Evolutionary conservation across 2,329 filamentous ascomycete genomes (phyloP).

Genomic region (Hymenoscyphus fraxineus): DNA sequence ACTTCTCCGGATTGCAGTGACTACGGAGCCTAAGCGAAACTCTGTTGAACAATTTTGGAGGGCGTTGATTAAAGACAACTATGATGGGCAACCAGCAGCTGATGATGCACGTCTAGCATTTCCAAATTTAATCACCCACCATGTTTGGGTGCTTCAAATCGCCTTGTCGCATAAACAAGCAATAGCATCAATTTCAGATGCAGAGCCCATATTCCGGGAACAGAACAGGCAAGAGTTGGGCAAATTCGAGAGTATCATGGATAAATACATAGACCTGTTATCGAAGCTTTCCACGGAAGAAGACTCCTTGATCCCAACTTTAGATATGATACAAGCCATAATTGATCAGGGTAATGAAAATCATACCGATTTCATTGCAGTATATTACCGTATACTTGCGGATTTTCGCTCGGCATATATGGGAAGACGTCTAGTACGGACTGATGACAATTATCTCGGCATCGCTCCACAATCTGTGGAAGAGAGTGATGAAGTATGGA

Average conservation of each 20-base stretch:
- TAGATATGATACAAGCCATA: not conserved
- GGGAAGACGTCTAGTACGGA: constrained; percentile 13
- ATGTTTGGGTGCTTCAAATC: constrained; percentile 1
- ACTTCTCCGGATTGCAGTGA: not conserved
- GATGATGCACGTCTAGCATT: constrained; percentile 5
- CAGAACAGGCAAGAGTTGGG: not conserved
- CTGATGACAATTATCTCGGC: constrained; percentile 5
- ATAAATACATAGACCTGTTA: not conserved
- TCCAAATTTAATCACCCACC: constrained; percentile 4
- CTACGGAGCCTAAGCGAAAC: not conserved
- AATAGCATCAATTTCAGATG: not conserved
- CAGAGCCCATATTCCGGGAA: not conserved
- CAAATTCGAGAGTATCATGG: not conserved
- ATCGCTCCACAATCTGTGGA: constrained; percentile 6
- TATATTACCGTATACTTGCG: not conserved
- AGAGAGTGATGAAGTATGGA: constrained; percentile 5
- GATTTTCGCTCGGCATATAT: constrained; percentile 13
- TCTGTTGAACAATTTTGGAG: constrained; percentile 18
- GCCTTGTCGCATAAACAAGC: not conserved
- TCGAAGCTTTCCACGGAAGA: not conserved
- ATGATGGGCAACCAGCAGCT: constrained; percentile 6
- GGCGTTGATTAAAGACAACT: constrained; percentile 17
- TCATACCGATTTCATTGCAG: not conserved
- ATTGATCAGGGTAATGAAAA: not conserved
- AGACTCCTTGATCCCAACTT: not conserved